Percentiles rank a stretch among this genome's conserved stretches.
phyloP scores from a whole-genome alignment of 164 flowering plant species.

The Echeveria elegans region DNA sequence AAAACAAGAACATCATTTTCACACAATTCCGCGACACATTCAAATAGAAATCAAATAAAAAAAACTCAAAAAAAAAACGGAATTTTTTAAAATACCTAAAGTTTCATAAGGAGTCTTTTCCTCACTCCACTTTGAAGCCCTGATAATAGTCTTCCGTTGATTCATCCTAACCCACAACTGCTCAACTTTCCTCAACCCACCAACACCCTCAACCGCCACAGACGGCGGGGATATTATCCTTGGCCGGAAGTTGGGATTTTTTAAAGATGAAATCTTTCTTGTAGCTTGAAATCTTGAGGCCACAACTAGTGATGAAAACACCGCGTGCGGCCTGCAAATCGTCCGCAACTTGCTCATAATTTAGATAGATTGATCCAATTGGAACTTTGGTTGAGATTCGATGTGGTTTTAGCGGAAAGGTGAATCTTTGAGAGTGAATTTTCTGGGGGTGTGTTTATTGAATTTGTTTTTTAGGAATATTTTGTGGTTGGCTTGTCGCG shows the following conservation, averaged over 20 bases:
- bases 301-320: conserved; percentile 41
- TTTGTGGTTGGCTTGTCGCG: conserved; percentile 2
- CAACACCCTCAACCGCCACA: conserved; percentile 14
- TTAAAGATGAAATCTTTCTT: conserved; percentile 24
- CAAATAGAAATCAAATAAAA: not conserved
- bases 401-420: not conserved
- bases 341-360: conserved; percentile 49
- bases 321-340: conserved; percentile 53
- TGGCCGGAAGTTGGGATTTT: conserved; percentile 14
- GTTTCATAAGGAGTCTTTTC: conserved; percentile 75
- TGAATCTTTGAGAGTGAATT: not conserved
- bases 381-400: not conserved
- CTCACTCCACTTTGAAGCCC: conserved; percentile 65
- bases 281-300: conserved; percentile 27
- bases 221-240: conserved; percentile 20
- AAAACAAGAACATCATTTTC: not conserved
- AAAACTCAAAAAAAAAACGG: not conserved
- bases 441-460: not conserved
- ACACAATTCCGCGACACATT: not conserved
- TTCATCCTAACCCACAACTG: conserved; percentile 25
- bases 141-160: conserved; percentile 44
- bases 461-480: not conserved
- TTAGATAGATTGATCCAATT: not conserved
- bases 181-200: conserved; percentile 10
- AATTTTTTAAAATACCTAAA: conserved; percentile 50